These are phyloP conservation scores for Fusarium floridanum DNA, from an alignment of 2,329 filamentous ascomycete genomes.

Conservation along the genomic window DNA sequence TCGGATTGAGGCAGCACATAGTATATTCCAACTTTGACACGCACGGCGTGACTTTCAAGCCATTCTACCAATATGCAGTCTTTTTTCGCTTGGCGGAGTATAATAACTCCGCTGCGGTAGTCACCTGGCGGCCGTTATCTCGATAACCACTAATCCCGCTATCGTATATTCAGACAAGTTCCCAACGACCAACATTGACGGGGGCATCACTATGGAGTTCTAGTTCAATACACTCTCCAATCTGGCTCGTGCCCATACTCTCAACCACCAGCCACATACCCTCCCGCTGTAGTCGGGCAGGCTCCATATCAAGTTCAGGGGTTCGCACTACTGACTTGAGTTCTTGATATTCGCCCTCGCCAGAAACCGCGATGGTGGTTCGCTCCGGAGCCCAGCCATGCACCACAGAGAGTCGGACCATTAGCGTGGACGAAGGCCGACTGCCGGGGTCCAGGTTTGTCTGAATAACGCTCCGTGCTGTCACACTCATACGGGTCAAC, in stretches of 20 bases:
- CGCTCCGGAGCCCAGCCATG: constrained; percentile 78
- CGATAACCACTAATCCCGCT: neutral
- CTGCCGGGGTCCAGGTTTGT: constrained; percentile 28
- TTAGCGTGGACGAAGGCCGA: constrained; percentile 60
- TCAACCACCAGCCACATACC: constrained; percentile 87
- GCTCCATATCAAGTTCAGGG: constrained; percentile 80
- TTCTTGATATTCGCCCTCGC: constrained; percentile 82
- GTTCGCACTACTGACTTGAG: constrained; percentile 75
- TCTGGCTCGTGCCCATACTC: constrained; percentile 71
- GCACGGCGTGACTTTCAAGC: constrained; percentile 6
- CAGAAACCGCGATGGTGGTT: constrained; percentile 72
- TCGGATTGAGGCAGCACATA: constrained; percentile 30
- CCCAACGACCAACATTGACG: constrained; percentile 60
- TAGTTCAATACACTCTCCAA: constrained; percentile 61
- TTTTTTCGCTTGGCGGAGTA: neutral
- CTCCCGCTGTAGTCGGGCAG: constrained; percentile 65
- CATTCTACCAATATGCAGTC: neutral
- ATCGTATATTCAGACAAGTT: constrained; percentile 42
- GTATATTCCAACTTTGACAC: constrained; percentile 17
- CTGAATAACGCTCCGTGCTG: constrained; percentile 48
- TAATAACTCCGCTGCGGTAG: neutral
- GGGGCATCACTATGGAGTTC: constrained; percentile 66
- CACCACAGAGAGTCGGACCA: constrained; percentile 79
- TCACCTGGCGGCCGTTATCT: neutral
- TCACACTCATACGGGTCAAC: constrained; percentile 68